Evolutionary conservation across 2,329 filamentous ascomycete species (phyloP).

Genomic region (Colletotrichum incanum): DNA sequence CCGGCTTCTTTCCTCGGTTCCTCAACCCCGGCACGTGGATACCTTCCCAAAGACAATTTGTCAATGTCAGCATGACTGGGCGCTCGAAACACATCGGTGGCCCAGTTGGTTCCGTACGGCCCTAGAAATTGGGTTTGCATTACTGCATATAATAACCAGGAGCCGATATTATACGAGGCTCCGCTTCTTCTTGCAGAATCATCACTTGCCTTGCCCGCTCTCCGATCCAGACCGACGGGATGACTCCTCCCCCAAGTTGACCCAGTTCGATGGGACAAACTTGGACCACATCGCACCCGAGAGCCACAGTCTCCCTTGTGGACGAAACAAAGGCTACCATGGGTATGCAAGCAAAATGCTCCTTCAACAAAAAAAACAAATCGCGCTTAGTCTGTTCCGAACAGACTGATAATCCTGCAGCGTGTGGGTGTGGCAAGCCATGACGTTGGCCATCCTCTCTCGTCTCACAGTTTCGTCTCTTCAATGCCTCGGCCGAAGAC

Average conservation of each 20-base stretch:
- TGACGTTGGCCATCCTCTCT: background rate
- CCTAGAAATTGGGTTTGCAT: background rate
- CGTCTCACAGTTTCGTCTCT: conserved; percentile 4
- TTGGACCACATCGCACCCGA: background rate
- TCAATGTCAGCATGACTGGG: background rate
- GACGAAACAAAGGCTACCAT: background rate
- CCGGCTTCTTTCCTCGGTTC: background rate
- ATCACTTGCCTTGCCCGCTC: too few relatives aligned
- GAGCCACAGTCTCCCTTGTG: background rate
- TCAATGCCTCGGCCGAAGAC: conserved; percentile 20
- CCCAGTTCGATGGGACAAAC: background rate
- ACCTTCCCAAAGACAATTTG: background rate
- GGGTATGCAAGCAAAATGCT: background rate
- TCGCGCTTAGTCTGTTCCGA: background rate
- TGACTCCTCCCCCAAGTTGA: background rate
- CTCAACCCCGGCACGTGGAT: background rate
- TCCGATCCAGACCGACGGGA: background rate
- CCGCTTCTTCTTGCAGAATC: background rate
- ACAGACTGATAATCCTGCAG: background rate
- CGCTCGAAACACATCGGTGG: background rate
- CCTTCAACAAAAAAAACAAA: background rate
- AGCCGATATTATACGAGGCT: background rate
- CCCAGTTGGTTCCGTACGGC: background rate
- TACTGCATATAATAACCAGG: background rate
- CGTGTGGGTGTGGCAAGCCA: background rate